These are phyloP conservation scores for Flaveria trinervia DNA, from an alignment of 129 eudicot species.

Conservation along the genomic window DNA sequence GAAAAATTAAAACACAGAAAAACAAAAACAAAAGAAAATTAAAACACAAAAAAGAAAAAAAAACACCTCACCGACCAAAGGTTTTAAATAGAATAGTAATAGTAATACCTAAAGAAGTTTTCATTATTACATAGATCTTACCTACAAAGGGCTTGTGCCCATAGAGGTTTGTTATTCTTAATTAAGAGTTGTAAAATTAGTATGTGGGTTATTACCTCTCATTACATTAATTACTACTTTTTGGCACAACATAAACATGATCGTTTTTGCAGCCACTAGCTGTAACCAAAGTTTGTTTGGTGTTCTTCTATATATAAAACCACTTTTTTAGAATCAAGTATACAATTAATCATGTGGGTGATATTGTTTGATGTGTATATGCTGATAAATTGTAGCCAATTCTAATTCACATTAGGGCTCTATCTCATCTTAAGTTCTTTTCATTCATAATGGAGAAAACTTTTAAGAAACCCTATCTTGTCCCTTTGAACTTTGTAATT, in stretches of 20 bases:
- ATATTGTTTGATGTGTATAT: slow-evolving; percentile 23
- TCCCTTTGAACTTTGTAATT: slow-evolving; percentile 28
- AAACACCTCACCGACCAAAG: too few relatives aligned
- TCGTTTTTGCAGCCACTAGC: neutral
- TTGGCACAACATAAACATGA: neutral
- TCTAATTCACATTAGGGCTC: slow-evolving; percentile 10
- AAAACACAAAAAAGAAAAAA: too few relatives aligned
- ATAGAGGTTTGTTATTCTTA: neutral
- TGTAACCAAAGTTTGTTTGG: slow-evolving; percentile 2
- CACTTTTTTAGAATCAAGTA: slow-evolving; percentile 7
- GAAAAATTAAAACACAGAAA: too few relatives aligned
- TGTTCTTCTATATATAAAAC: neutral
- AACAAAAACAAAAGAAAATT: too few relatives aligned
- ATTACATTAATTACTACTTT: neutral
- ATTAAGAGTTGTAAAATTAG: neutral
- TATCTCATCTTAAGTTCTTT: slow-evolving; percentile 23
- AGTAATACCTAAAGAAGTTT: too few relatives aligned
- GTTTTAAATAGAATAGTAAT: too few relatives aligned
- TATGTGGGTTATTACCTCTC: neutral
- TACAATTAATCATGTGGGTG: slow-evolving; percentile 2
- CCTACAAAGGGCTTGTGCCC: neutral
- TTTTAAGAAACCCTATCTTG: slow-evolving; percentile 27
- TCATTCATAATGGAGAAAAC: slow-evolving; percentile 18
- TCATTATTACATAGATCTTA: too few relatives aligned
- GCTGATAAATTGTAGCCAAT: slow-evolving; percentile 10